Base-by-base conservation (phyloP, 1,284 basidiomycete genomes). In the Anthracocystis setariae region DNA sequence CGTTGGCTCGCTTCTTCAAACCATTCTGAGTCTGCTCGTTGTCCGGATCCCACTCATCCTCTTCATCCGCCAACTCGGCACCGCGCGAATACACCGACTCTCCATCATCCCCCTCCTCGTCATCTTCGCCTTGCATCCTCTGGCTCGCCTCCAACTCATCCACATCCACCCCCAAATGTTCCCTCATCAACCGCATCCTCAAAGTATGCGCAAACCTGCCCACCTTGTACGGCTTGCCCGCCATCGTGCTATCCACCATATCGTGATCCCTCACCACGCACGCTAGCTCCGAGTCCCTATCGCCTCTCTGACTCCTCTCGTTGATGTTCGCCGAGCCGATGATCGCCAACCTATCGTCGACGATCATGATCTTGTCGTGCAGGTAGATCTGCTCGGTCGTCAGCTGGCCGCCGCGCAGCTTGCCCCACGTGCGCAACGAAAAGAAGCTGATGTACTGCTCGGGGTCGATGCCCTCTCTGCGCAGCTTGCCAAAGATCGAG, bases 311-410 rank as follows among this genome's bases (percentile, higher is more conserved):
- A 29, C 92, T 95, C 32, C 95, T 89, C 84, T 99, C 95, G 82
- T 99, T 98, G 86, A 98, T 95, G 83, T 98, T 98, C 18, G 95
- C 95, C 59, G 94, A 96, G n/a, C 95, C 95, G 75, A 97, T 97
- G 72, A 98, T 93, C n/a, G 90, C 94, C 42, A 96, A 86, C 32
- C 94, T 90, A 80, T 99, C 95, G 82, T 98, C 96, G 10, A 98
- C 93, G 54, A 98, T 90, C 86, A 95, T 94, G 25, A 90, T 82
- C 84, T 88, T 82, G 67, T 73, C 78, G 57, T 82, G 81, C 50
- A 79, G 53, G 55, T 82, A 82, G 40, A 71, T 79, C 85, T 93
- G 91, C 83, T 98, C 95, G 1, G 94, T 96, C 3, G 92, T 92
- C 60, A 98, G 85, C 25, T 89, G 87, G 49, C 93, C 92, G 8